phyloP scores from a whole-genome alignment of 2,329 filamentous ascomycete species.

The Trichoderma sp. region DNA sequence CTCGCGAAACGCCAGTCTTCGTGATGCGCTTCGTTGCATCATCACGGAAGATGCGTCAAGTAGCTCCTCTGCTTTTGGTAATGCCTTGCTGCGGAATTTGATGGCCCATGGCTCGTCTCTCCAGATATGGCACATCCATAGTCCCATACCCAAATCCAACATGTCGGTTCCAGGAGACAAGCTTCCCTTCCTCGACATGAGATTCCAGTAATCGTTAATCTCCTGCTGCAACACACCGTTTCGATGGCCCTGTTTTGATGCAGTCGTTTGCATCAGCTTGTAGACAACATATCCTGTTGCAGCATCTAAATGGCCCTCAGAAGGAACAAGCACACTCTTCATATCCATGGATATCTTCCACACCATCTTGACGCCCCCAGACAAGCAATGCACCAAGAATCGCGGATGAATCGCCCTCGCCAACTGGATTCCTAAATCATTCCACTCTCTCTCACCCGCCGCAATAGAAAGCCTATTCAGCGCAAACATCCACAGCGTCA shows the following conservation, averaged over 20 bases:
- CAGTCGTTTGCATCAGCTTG: conserved; percentile 45
- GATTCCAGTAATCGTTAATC: conserved; percentile 50
- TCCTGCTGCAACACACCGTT: conserved; percentile 41
- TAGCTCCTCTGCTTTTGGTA: conserved; percentile 28
- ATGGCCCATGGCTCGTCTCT: conserved; percentile 48
- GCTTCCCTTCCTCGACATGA: conserved; percentile 43
- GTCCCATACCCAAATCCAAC: conserved; percentile 58
- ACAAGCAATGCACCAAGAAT: conserved; percentile 41
- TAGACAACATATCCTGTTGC: conserved; percentile 54
- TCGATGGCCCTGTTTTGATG: conserved; percentile 26
- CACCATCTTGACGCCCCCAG: conserved; percentile 40
- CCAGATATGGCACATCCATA: conserved; percentile 56
- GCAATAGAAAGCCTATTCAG: conserved; percentile 53
- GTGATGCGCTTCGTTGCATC: conserved; percentile 26
- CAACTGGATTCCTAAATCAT: conserved; percentile 50
- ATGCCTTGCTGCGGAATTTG: conserved; percentile 33
- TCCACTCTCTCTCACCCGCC: conserved; percentile 45
- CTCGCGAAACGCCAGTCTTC: conserved; percentile 52
- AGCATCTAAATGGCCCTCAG: conserved; percentile 56
- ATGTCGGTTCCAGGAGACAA: conserved; percentile 47
- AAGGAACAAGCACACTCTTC: conserved; percentile 44
- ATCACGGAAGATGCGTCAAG: conserved; percentile 25
- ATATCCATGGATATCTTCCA: conserved; percentile 57
- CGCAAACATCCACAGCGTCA: conserved; percentile 63
- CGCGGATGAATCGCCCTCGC: conserved; percentile 51